These are phyloP conservation scores for Kalmusia sp. DNA, from an alignment of 2,329 filamentous ascomycete genomes.

Conservation along the genomic window DNA sequence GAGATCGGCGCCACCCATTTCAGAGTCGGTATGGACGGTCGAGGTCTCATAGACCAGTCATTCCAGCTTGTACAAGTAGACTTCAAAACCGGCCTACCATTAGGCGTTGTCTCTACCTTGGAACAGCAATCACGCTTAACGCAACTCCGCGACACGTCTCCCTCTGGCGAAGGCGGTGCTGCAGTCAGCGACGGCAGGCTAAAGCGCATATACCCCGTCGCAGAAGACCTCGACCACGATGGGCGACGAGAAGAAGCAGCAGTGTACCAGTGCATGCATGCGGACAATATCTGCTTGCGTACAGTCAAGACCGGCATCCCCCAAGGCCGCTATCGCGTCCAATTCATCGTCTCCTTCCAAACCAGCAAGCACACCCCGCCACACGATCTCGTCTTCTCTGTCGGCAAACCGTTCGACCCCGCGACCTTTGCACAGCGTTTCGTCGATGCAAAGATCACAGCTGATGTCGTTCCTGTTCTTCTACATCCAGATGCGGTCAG, in stretches of 20 bases:
- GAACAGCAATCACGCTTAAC: slow-evolving; percentile 31
- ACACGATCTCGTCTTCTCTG: slow-evolving; percentile 43
- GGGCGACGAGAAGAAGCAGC: slow-evolving; percentile 43
- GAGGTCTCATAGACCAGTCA: slow-evolving; percentile 35
- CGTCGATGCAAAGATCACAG: slow-evolving; percentile 48
- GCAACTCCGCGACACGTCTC: slow-evolving; percentile 31
- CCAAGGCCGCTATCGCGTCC: slow-evolving; percentile 44
- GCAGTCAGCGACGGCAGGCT: slow-evolving; percentile 35
- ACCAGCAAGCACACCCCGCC: slow-evolving; percentile 27
- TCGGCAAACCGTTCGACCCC: slow-evolving; percentile 45
- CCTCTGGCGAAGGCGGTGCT: slow-evolving; percentile 40
- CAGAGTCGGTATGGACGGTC: slow-evolving; percentile 39
- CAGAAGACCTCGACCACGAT: slow-evolving; percentile 45
- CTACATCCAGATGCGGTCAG: slow-evolving; percentile 47
- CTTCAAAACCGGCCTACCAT: slow-evolving; percentile 46
- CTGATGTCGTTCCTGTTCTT: slow-evolving; percentile 46
- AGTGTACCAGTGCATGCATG: slow-evolving; percentile 41
- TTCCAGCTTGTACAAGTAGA: slow-evolving; percentile 45
- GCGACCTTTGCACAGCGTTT: slow-evolving; percentile 38
- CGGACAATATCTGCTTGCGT: slow-evolving; percentile 44
- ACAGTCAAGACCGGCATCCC: slow-evolving; percentile 47
- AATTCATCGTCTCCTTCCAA: slow-evolving; percentile 44
- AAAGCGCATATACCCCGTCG: slow-evolving; percentile 43
- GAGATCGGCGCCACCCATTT: slow-evolving; percentile 42
- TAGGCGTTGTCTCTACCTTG: slow-evolving; percentile 28